Conservation (phyloP, 2,329 filamentous ascomycete genomes). For the Alternaria arbusti region DNA sequence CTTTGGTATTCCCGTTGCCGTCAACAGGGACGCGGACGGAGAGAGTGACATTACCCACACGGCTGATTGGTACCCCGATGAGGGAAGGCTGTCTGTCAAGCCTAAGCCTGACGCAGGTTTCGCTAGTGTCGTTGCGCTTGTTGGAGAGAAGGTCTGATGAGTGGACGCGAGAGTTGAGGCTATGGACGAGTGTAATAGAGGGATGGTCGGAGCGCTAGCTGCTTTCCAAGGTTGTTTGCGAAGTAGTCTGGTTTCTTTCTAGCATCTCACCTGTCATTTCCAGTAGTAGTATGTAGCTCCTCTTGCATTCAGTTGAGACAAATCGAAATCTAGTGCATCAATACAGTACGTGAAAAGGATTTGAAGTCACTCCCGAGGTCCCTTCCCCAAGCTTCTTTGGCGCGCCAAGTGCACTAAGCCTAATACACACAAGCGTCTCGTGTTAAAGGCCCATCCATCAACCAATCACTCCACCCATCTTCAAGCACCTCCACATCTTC, state of each 20-base stretch:
- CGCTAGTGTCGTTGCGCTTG: background rate
- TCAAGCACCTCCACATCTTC: background rate
- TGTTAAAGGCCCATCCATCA: background rate
- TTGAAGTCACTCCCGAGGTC: no score
- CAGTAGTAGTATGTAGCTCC: no score
- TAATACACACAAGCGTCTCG: background rate
- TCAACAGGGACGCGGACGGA: no score
- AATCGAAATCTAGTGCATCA: no score
- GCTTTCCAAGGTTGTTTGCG: background rate
- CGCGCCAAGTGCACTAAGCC: constrained; percentile 1
- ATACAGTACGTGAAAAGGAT: no score
- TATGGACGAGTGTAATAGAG: no score
- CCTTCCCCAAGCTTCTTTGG: background rate
- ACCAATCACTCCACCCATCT: constrained; percentile 5
- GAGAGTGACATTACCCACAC: background rate
- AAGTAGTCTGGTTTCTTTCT: background rate
- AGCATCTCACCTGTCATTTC: no score
- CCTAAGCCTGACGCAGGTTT: background rate
- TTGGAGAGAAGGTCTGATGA: background rate
- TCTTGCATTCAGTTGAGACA: no score
- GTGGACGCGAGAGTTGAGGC: background rate
- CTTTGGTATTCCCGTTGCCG: background rate
- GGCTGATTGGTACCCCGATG: background rate
- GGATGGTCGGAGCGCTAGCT: no score
- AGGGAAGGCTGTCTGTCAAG: background rate